Base-by-base conservation (phyloP, 2,329 filamentous ascomycete genomes). In the Apiospora marii region DNA sequence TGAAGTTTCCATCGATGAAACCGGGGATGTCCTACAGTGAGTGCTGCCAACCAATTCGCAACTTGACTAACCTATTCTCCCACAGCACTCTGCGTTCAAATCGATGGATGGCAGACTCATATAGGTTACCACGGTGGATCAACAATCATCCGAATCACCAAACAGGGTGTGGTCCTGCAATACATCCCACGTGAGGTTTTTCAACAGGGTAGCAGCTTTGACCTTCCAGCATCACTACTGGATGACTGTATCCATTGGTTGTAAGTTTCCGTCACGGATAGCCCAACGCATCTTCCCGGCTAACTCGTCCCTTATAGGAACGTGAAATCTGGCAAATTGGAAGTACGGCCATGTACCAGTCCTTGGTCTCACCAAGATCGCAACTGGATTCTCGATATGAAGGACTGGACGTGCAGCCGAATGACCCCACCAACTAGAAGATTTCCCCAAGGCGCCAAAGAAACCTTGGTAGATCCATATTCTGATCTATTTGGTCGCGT, bases 191-290 rank as follows among this genome's bases (percentile, higher is more conserved):
- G 78, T 0, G 34, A 76, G 0, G 34, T 80, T 0, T 85, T 87
- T 67, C 72, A 73, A 3, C 73, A 74, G 0, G 27, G 43, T 0
- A 22, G 67, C 0, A 73, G 30, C 3, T 84, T 80, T 49, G 89
- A 91, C 74, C 79, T 92, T 0, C 91, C 91, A 0, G 74, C 74
- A 0, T 77, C 83, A 0, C 81, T 93, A 0, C 74, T 91, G 0
- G 78, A 87, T 0, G 80, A 85, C 8, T 92, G 88, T 69, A 82
- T 87, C 0, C 91, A 93, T 73, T 93, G 90, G 90, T 80, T 92
- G n/a, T n/a, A n/a, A n/a, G n/a, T n/a, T n/a, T n/a, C n/a, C n/a
- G n/a, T n/a, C n/a, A n/a, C n/a, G n/a, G n/a, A n/a, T n/a, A n/a
- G n/a, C n/a, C n/a, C n/a, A n/a, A n/a, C n/a, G n/a, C n/a, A n/a